Base-by-base conservation (phyloP, 495 filamentous ascomycete genomes). In the Tuber aestivum region DNA sequence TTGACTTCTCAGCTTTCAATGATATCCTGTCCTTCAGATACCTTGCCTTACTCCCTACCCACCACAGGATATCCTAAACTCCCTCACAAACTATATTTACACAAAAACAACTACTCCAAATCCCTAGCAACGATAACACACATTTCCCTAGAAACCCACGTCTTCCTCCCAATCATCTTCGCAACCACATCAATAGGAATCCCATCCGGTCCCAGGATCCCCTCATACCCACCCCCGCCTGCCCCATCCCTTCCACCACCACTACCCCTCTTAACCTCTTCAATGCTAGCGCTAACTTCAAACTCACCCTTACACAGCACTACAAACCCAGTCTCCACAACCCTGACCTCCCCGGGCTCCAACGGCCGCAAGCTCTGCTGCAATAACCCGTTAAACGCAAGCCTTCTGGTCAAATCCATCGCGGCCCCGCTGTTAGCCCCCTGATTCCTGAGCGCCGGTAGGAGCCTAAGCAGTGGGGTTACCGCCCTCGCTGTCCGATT, bases 381-480 rank as follows among this genome's bases (percentile, higher is more conserved):
- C 72, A 96, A 83, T 74, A 92, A 89, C 1, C 94, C 94, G 74
- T 92, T 94, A 89, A 93, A 94, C 20, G 91, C 91, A 21, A 97
- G 87, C 71, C 92, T 91, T 79, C 91, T 89, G n/a, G 90, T 90
- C 32, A 97, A 89, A 82, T 97, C 94, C 27, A 97, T 89, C 23
- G 93, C 92, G 21, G 91, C 89, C 74, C 89, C 88, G 14, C 56
- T 27, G 27, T 35, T 35, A 35, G 56, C 56, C 27, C 92, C 89
- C 41, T 94, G 90, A 76, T 94, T 89, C 65, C 90, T 87, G 7
- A 97, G 87, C 73, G 89, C 86, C 0, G 94, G 94, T 83, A 94
- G 90, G 14, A 97, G 84, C 37, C 94, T 88, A 41, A 97, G 86
- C 8, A 94, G 85, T 0, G 92, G 92, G 68, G 89, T 87, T 65